Evolutionary conservation across 768 basidiomycete genomes (phyloP), one percentile per base, ranked within the genome.

Genomic region (Cystoderma amianthinum): DNA sequence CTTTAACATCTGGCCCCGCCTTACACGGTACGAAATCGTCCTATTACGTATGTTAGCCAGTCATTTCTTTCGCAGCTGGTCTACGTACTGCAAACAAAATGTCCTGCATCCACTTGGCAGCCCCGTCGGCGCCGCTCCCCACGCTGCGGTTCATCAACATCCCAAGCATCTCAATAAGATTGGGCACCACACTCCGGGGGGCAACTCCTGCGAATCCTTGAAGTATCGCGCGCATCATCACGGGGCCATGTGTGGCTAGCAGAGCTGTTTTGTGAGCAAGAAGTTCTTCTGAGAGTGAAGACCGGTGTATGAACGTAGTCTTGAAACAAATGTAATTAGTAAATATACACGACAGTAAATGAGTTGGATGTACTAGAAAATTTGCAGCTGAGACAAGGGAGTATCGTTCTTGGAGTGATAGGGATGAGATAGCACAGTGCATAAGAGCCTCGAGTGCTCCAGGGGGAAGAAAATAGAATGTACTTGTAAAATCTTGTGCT

Each of bases 191-290:
- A 17, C 88, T 89, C 42, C 91, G 68, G 0, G 94, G 94, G 2
- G 91, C 85, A 2, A 84, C 74, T 10, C 85, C 82, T 0, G 88
- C 93, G 41, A 95, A 88, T 16, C 87, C 92, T 38, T 72, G 69
- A 15, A 97, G 58, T 2, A 93, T 62, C 0, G 85, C 85, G 12
- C 76, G 73, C 60, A 93, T 76, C 43, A 94, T 76, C 13, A 70
- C 50, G 20, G 68, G 73, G n/a, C 87, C 89, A 11, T 78, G 66
- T 3, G 67, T 61, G 32, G 77, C 71, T 28, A 74, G 44, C 10
- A 72, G 55, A 1, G 48, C 52, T 10, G 56, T 53, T 45, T 65
- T 68, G 2, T 79, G 72, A 2, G 73, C 62, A 1, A 67, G 70
- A 9, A 89, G 72, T 20, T 81, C 73, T 32, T 82, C 78, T 35